Conservation (phyloP, 768 basidiomycete genomes). For the Tubosaeta sp. region DNA sequence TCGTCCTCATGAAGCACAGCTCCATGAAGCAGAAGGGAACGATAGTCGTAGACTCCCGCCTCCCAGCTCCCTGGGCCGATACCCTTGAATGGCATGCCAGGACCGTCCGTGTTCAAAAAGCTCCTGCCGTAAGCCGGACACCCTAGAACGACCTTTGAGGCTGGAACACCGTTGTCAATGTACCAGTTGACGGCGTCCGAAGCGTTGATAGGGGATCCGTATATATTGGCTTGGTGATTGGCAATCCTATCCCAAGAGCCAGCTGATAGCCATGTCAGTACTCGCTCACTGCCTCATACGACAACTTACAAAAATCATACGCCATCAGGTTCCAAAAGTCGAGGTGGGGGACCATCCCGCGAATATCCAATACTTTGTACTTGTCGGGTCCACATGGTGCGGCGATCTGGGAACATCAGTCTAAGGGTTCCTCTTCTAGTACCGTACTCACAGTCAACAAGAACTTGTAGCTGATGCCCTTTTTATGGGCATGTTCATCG, state of each 20-base stretch:
- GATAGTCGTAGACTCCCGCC: constrained; percentile 87
- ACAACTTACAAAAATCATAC: constrained; percentile 69
- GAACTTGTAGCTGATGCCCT: constrained; percentile 59
- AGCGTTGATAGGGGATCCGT: constrained; percentile 60
- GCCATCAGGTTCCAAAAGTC: constrained; percentile 99
- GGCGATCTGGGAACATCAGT: constrained; percentile 60
- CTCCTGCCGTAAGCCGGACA: constrained; percentile 92
- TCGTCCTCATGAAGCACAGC: constrained; percentile 64
- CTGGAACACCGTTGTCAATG: constrained; percentile 61
- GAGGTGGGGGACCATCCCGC: constrained; percentile 82
- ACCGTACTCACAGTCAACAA: constrained; percentile 60
- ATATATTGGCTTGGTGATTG: constrained; percentile 85
- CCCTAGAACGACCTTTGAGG: constrained; percentile 81
- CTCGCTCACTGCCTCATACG: background rate
- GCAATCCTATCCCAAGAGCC: constrained; percentile 72
- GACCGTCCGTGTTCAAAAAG: constrained; percentile 82
- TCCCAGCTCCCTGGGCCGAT: constrained; percentile 91
- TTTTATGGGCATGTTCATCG: constrained; percentile 67
- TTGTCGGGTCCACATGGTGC: constrained; percentile 90
- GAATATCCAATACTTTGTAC: constrained; percentile 72
- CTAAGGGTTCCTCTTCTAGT: background rate
- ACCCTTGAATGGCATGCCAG: constrained; percentile 74
- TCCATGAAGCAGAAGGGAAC: constrained; percentile 76
- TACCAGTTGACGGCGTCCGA: constrained; percentile 69
- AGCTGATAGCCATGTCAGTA: constrained; percentile 38